A percentile compares a stretch with the other conserved stretches of the same genome.
Conservation (phyloP, 805 yeast species). For the Yamadazyma scolyti region DNA sequence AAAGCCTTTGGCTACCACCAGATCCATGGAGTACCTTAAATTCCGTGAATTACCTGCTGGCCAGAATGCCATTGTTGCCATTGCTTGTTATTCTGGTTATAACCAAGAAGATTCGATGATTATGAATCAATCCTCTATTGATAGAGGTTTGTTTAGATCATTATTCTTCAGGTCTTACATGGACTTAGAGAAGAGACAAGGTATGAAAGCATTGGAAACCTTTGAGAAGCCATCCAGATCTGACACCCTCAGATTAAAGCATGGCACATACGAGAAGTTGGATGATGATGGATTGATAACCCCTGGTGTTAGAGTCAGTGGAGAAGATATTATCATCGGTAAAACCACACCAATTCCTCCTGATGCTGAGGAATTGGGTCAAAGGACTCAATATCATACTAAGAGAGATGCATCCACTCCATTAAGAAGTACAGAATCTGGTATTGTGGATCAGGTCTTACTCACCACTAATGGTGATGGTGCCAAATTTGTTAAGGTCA, state of each 20-base stretch:
- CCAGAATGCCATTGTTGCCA: constrained; percentile 97
- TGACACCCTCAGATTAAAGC: constrained; percentile 91
- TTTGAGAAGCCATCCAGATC: constrained; percentile 96
- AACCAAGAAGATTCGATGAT: constrained; percentile 99
- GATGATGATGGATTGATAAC: constrained; percentile 98
- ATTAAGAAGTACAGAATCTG: constrained; percentile 91
- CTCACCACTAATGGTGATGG: constrained; percentile 98
- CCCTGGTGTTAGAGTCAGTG: constrained; percentile 98
- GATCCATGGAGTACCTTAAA: constrained; percentile 95
- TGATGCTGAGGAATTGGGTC: constrained; percentile 97
- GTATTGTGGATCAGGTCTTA: constrained; percentile 97
- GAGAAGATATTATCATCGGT: constrained; percentile 98
- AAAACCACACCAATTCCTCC: constrained; percentile 99
- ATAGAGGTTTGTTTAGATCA: constrained; percentile 93
- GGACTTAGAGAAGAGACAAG: constrained; percentile 98
- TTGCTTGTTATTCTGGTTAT: constrained; percentile 96
- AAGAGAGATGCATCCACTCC: constrained; percentile 99
- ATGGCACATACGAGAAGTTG: constrained; percentile 95
- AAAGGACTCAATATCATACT: constrained; percentile 96
- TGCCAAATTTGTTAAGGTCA: constrained; percentile 91
- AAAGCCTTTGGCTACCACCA: constrained; percentile 95
- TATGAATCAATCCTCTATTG: constrained; percentile 98
- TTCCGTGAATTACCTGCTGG: constrained; percentile 99
- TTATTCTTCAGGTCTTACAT: constrained; percentile 94
- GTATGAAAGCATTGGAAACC: constrained; percentile 97